These are phyloP conservation scores for Backusella parvicylindrica DNA, from an alignment of 192 early-diverging fungal genomes.

Conservation along the genomic window DNA sequence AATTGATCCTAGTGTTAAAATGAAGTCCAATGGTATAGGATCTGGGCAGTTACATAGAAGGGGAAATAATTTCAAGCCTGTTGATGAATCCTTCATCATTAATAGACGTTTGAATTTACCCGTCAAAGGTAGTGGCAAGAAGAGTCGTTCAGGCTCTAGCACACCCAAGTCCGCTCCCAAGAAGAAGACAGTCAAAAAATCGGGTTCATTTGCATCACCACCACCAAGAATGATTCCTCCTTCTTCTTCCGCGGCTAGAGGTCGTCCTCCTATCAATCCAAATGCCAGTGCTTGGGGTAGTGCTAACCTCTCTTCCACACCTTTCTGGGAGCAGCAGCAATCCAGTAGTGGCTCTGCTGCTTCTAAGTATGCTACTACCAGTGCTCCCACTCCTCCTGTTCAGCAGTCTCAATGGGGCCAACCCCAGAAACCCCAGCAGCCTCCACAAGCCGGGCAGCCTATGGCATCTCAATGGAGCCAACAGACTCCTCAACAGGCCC, in stretches of 20 bases:
- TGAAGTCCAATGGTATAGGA: conserved; percentile 23
- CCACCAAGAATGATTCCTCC: neutral
- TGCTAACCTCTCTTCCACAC: conserved; percentile 7
- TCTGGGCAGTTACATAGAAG: conserved; percentile 29
- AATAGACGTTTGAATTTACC: conserved; percentile 24
- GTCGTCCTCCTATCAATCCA: neutral
- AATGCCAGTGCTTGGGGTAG: conserved; percentile 17
- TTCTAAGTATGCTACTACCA: conserved; percentile 8
- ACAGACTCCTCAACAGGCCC: neutral
- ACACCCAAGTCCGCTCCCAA: neutral
- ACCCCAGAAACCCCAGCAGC: neutral
- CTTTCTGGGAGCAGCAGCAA: conserved; percentile 26
- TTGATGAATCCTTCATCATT: conserved; percentile 30
- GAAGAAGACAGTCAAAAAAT: neutral
- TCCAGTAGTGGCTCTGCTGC: conserved; percentile 1
- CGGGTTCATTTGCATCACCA: neutral
- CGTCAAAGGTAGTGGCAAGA: conserved; percentile 4
- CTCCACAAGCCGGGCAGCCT: neutral
- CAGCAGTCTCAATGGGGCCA: conserved; percentile 12
- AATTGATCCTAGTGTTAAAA: conserved; percentile 22
- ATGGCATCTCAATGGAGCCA: neutral
- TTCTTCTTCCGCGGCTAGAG: neutral
- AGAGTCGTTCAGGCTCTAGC: neutral
- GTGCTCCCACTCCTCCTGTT: neutral
- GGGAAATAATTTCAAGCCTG: conserved; percentile 33